A percentile compares a stretch with the other conserved stretches of the same genome.
phyloP scores from a whole-genome alignment of 805 yeast genomes.

The Nakazawaea ernobii region DNA sequence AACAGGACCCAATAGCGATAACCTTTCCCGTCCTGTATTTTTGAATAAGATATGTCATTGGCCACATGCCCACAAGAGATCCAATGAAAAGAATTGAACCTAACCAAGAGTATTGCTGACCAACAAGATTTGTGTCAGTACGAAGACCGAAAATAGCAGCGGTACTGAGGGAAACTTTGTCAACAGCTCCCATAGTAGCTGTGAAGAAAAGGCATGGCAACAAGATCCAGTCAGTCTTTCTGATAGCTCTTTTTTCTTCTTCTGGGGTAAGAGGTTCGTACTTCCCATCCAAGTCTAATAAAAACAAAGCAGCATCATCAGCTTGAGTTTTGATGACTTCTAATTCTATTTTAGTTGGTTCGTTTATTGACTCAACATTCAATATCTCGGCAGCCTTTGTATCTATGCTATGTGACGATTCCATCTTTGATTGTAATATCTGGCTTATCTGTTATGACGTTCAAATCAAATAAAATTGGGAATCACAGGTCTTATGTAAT shows the following conservation, averaged over 20 bases:
- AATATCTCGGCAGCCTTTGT: background rate
- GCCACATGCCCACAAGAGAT: constrained; percentile 37
- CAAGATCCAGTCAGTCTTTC: constrained; percentile 32
- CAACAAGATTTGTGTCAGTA: constrained; percentile 26
- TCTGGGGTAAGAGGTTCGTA: constrained; percentile 20
- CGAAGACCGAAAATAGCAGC: constrained; percentile 34
- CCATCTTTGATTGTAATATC: background rate
- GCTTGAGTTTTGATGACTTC: constrained; percentile 12
- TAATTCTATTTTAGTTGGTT: constrained; percentile 1
- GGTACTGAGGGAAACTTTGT: constrained; percentile 28
- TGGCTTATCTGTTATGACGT: too few relatives aligned
- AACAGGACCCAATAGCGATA: constrained; percentile 16
- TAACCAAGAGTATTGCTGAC: constrained; percentile 33
- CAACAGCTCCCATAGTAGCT: constrained; percentile 32
- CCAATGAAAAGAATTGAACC: constrained; percentile 36
- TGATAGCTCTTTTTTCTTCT: constrained; percentile 26
- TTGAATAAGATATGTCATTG: constrained; percentile 22
- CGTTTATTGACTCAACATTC: background rate
- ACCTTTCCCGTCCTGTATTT: constrained; percentile 19
- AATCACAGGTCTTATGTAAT: too few relatives aligned
- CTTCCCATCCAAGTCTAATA: constrained; percentile 18
- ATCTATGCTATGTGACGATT: background rate
- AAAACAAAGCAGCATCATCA: constrained; percentile 22
- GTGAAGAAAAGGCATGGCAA: constrained; percentile 31
- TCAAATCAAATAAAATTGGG: too few relatives aligned